A percentile compares a stretch with the other conserved stretches of the same genome.
These are phyloP conservation scores for Aureobasidium sp. DNA, from an alignment of 2,329 filamentous ascomycete genomes.

Conservation along the genomic window DNA sequence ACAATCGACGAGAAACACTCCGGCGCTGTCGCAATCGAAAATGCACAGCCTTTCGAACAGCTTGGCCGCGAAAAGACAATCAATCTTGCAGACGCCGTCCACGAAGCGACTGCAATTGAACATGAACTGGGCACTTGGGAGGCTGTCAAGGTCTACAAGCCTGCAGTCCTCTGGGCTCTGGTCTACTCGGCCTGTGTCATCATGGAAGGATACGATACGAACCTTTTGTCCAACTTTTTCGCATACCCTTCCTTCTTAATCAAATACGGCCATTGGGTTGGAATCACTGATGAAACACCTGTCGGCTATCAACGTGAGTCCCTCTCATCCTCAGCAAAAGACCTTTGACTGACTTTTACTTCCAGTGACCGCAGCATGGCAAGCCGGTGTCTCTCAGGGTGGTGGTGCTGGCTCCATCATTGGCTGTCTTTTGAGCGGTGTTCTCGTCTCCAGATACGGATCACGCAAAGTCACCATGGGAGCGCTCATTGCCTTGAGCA, in stretches of 20 bases:
- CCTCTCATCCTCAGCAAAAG: too few species aligned
- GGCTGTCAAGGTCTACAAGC: background rate
- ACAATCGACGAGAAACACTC: background rate
- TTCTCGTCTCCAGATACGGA: slow-evolving; percentile 22
- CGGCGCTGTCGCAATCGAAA: background rate
- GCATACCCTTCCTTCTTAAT: background rate
- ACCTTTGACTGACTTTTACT: too few species aligned
- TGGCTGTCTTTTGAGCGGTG: slow-evolving; percentile 41
- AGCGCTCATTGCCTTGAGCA: slow-evolving; percentile 17
- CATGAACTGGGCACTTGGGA: background rate
- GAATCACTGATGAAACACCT: background rate
- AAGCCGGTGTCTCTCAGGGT: slow-evolving; percentile 27
- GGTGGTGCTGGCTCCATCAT: slow-evolving; percentile 46
- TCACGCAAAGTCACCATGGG: background rate
- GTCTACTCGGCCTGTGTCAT: background rate
- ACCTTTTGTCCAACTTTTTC: background rate
- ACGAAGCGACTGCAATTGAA: background rate
- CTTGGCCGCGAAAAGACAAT: background rate
- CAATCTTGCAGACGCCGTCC: background rate
- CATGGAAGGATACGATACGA: background rate
- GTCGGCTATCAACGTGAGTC: background rate
- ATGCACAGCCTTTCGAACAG: background rate
- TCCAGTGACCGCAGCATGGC: slow-evolving; percentile 31
- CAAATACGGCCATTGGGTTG: background rate
- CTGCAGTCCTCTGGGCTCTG: background rate